phyloP scores from a whole-genome alignment of 176 grass and related monocot genomes.

The Phragmites australis region DNA sequence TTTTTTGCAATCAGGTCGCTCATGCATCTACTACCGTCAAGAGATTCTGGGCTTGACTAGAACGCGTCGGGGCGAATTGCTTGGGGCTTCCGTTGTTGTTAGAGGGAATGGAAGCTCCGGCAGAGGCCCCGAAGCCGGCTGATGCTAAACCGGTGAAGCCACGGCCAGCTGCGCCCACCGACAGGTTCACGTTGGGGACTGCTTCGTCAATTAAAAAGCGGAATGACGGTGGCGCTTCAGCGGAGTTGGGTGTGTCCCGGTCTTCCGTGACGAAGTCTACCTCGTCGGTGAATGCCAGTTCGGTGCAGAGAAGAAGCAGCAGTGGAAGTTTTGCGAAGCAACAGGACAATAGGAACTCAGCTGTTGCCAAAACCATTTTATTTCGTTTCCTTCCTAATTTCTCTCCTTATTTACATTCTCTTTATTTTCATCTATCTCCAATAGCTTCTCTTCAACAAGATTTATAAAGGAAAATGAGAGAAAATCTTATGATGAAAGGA shows the following conservation, averaged over 20 bases:
- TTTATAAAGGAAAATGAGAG: too few relatives aligned
- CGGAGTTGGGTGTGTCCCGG: constrained; percentile 24
- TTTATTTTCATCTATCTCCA: too few relatives aligned
- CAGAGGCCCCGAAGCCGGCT: constrained; percentile 16
- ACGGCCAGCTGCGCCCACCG: constrained; percentile 5
- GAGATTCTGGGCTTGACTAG: constrained; percentile 8
- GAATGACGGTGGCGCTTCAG: neutral
- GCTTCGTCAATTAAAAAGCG: constrained; percentile 53
- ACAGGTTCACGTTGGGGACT: constrained; percentile 28
- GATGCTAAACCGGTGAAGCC: constrained; percentile 39
- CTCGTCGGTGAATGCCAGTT: constrained; percentile 20
- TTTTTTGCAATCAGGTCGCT: constrained; percentile 27
- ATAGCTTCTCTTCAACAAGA: too few relatives aligned
- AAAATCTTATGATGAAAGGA: too few relatives aligned
- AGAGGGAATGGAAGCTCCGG: constrained; percentile 46
- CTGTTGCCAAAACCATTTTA: constrained; percentile 49
- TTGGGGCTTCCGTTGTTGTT: constrained; percentile 6
- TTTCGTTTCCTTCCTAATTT: too few relatives aligned
- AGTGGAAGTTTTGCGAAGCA: constrained; percentile 40
- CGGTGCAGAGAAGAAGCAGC: constrained; percentile 53
- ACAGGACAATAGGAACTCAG: constrained; percentile 39
- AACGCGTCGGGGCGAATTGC: neutral
- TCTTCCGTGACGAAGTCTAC: constrained; percentile 37
- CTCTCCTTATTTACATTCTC: too few relatives aligned
- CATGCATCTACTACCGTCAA: constrained; percentile 7